phyloP scores from a whole-genome alignment of 208 protist species.

The Trypanosoma mega region DNA sequence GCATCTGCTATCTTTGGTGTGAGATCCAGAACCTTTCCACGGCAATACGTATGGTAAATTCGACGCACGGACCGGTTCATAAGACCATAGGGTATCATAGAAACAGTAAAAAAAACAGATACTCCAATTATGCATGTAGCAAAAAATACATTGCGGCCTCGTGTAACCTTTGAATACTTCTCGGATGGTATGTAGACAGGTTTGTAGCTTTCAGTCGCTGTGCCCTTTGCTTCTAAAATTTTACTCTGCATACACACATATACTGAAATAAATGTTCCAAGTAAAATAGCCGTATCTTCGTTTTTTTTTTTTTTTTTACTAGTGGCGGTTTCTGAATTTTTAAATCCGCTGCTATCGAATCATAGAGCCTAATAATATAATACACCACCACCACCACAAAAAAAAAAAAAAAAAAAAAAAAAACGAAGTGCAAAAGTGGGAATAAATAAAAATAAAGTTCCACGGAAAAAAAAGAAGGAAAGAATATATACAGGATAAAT shows the following conservation, averaged over 20 bases:
- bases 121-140: constrained; percentile 38
- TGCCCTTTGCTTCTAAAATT: not conserved
- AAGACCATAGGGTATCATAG: constrained; percentile 48
- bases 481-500: too few relatives aligned
- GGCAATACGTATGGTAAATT: constrained; percentile 52
- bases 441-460: too few relatives aligned
- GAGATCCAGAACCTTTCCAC: constrained; percentile 72
- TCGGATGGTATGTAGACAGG: constrained; percentile 58
- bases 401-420: not conserved
- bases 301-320: too few relatives aligned
- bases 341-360: not conserved
- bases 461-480: too few relatives aligned
- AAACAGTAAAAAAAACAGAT: constrained; percentile 39
- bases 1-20: constrained; percentile 78
- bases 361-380: not conserved
- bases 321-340: too few relatives aligned
- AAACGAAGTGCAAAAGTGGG: too few relatives aligned
- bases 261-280: not conserved
- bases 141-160: constrained; percentile 71
- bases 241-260: constrained; percentile 21
- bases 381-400: not conserved
- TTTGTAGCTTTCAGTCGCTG: constrained; percentile 25
- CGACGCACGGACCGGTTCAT: constrained; percentile 50
- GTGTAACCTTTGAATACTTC: constrained; percentile 75
- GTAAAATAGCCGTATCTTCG: too few relatives aligned